Evolutionary conservation across 129 eudicot species (phyloP).

Genomic region (Tanacetum coccineum): DNA sequence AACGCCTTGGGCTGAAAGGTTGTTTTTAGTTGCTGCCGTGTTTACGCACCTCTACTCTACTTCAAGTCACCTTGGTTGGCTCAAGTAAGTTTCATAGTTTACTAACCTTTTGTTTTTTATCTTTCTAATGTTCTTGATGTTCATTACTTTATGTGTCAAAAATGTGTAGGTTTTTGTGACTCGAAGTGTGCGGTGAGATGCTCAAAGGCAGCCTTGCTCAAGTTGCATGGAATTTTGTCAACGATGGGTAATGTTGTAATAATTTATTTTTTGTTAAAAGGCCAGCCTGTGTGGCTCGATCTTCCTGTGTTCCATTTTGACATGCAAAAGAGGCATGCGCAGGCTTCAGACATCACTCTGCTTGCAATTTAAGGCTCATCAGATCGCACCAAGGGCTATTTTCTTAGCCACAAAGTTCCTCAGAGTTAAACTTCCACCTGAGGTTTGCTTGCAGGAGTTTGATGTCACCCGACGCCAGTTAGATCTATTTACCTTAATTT

Average conservation of each 20-base stretch:
- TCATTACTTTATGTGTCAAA: too few species aligned
- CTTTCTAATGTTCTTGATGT: too few species aligned
- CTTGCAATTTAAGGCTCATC: conserved; percentile 98
- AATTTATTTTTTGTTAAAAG: conserved; percentile 28
- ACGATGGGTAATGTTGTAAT: conserved; percentile 79
- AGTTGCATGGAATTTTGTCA: conserved; percentile 98
- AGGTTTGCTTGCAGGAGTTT: conserved; percentile 99
- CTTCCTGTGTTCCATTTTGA: conserved; percentile 51
- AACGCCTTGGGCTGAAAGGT: too few species aligned
- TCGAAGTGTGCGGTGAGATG: too few species aligned
- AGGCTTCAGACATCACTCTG: conserved; percentile 99
- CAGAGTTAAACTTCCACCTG: conserved; percentile 92
- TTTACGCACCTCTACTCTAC: too few species aligned
- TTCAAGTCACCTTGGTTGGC: too few species aligned
- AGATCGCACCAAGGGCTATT: conserved; percentile 97
- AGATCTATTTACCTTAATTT: too few species aligned
- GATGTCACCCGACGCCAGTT: conserved; percentile 98
- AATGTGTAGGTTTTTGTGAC: too few species aligned
- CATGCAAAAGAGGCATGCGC: conserved; percentile 88
- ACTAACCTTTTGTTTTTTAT: too few species aligned
- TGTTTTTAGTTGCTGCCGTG: too few species aligned
- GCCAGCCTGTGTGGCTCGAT: conserved; percentile 40
- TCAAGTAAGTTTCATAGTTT: too few species aligned
- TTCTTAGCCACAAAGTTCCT: conserved; percentile 98
- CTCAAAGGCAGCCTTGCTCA: too few species aligned